These are phyloP conservation scores for Goniomonas avonlea DNA, from an alignment of 78 protist genomes.

Conservation along the genomic window DNA sequence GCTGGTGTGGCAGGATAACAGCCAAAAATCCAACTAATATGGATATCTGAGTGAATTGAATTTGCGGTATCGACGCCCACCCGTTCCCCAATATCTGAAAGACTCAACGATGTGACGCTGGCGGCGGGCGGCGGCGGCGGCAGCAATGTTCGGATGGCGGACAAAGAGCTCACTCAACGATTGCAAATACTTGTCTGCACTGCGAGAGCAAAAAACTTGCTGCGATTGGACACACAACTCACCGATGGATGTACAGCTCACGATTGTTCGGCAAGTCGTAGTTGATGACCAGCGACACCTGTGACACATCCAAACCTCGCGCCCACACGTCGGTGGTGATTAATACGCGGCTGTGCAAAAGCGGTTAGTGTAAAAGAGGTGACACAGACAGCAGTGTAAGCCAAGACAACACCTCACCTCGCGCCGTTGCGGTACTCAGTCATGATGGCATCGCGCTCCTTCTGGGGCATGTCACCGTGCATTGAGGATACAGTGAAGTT, in stretches of 20 bases:
- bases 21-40: too few relatives aligned
- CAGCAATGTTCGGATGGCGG: background rate
- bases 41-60: too few relatives aligned
- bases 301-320: slow-evolving; percentile 82
- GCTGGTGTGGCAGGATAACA: too few relatives aligned
- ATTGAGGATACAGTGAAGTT: slow-evolving; percentile 87
- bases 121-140: too few relatives aligned
- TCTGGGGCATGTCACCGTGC: slow-evolving; percentile 87
- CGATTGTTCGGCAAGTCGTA: slow-evolving; percentile 95
- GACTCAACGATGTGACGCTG: too few relatives aligned
- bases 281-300: slow-evolving; percentile 95
- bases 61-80: too few relatives aligned
- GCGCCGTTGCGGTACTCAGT: slow-evolving; percentile 74
- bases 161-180: too few relatives aligned
- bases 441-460: slow-evolving; percentile 83
- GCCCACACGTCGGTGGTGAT: slow-evolving; percentile 93
- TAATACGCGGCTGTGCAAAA: slow-evolving; percentile 75
- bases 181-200: too few relatives aligned
- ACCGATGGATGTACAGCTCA: slow-evolving; percentile 96
- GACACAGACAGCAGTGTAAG: background rate
- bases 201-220: too few relatives aligned
- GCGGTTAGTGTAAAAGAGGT: background rate
- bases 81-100: too few relatives aligned
- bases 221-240: too few relatives aligned
- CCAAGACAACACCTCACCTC: background rate